Conservation (phyloP, 441 rosid genomes). For the Capsella rubella region DNA sequence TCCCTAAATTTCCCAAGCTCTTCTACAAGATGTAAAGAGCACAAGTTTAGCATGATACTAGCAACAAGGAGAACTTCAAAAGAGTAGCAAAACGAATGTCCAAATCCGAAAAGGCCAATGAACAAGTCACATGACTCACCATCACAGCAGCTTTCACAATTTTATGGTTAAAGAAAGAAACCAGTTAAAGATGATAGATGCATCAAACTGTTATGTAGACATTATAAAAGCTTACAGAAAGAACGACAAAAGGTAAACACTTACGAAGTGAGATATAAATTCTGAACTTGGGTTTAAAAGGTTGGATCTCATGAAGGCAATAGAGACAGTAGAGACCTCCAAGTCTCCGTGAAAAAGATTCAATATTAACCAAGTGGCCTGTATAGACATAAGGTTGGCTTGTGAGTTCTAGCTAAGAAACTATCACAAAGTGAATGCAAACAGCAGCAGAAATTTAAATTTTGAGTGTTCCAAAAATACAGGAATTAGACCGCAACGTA, state of each 20-base stretch:
- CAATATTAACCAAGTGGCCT: constrained; percentile 64
- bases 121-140: not conserved
- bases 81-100: not conserved
- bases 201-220: constrained; percentile 2
- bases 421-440: not conserved
- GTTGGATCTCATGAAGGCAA: constrained; percentile 82
- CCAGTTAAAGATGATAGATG: not conserved
- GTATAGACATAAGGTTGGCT: constrained; percentile 25
- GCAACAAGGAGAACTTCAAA: not conserved
- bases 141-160: constrained; percentile 22
- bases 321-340: constrained; percentile 92
- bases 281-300: constrained; percentile 75
- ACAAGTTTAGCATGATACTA: not conserved
- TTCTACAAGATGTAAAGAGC: constrained; percentile 50
- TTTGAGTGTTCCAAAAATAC: not conserved
- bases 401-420: constrained; percentile 13
- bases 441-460: not conserved
- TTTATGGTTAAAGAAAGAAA: constrained; percentile 6
- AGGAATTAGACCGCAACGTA: constrained; percentile 29
- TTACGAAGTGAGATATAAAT: constrained; percentile 77
- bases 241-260: constrained; percentile 21
- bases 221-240: not conserved
- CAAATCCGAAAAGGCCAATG: not conserved
- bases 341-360: constrained; percentile 63
- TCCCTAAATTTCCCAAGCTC: constrained; percentile 71